Evolutionary conservation across 441 rosid species (phyloP).

Genomic region (Isatis lusitanica): DNA sequence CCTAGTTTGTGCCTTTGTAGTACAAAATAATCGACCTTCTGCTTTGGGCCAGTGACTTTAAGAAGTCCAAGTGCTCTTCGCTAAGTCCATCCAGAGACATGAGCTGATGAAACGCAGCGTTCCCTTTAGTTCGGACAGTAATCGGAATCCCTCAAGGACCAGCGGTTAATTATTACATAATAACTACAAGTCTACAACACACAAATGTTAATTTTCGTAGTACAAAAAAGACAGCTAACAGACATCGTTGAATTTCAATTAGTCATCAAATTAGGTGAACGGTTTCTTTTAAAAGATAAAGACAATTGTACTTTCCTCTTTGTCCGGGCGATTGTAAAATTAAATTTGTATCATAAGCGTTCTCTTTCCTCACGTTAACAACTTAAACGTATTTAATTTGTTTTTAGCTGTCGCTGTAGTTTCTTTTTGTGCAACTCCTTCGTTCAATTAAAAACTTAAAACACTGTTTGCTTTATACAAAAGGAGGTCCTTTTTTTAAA

Average conservation of each 20-base stretch:
- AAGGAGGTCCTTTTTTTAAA: too few species aligned
- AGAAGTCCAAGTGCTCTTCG: background rate
- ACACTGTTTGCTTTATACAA: too few species aligned
- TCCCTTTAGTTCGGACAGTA: background rate
- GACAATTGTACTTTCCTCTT: slow-evolving; percentile 10
- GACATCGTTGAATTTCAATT: background rate
- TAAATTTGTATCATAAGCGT: background rate
- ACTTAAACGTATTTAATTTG: background rate
- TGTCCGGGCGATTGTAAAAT: slow-evolving; percentile 9
- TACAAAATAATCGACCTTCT: background rate
- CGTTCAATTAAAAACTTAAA: too few species aligned
- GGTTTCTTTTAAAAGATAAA: background rate
- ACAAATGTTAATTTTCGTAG: background rate
- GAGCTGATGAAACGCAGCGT: background rate
- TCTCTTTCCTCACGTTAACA: slow-evolving; percentile 5
- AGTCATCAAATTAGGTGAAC: slow-evolving; percentile 21
- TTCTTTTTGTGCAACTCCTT: background rate
- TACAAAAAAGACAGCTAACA: background rate
- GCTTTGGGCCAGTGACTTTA: background rate
- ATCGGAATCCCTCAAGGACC: too few species aligned
- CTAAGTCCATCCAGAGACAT: background rate
- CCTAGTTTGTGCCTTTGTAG: too few species aligned
- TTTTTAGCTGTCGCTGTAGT: background rate
- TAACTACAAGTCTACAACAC: background rate
- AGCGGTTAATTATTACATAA: too few species aligned